phyloP scores from a whole-genome alignment of 768 basidiomycete species.

The Roridomyces roridus region DNA sequence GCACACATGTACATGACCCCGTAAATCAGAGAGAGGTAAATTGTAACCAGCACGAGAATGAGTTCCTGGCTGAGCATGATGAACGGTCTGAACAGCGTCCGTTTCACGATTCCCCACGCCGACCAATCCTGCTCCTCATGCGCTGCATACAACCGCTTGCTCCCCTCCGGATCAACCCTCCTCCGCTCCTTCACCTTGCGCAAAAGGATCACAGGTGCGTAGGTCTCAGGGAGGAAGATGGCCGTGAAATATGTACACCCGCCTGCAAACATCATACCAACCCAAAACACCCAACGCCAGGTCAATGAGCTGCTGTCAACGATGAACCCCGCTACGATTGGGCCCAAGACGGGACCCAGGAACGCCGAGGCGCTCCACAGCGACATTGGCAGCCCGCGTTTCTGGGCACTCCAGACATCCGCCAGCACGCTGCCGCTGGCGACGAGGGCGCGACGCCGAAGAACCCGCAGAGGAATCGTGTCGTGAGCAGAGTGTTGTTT shows the following conservation, averaged over 20 bases:
- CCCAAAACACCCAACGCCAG: slow-evolving; percentile 77
- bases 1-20: slow-evolving; percentile 63
- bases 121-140: slow-evolving; percentile 68
- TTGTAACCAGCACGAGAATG: slow-evolving; percentile 65
- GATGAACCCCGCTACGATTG: slow-evolving; percentile 66
- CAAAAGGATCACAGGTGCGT: slow-evolving; percentile 63
- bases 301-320: slow-evolving; percentile 49
- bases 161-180: too few relatives aligned
- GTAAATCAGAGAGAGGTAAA: slow-evolving; percentile 68
- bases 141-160: slow-evolving; percentile 59
- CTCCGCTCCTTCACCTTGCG: slow-evolving; percentile 50
- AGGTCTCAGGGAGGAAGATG: slow-evolving; percentile 68
- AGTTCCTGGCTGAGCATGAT: too few relatives aligned
- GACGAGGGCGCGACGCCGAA: too few relatives aligned
- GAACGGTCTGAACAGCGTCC: too few relatives aligned
- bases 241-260: slow-evolving; percentile 51
- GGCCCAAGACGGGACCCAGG: slow-evolving; percentile 65
- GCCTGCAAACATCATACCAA: slow-evolving; percentile 69
- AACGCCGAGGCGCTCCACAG: slow-evolving; percentile 68
- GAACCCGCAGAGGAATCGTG: slow-evolving; percentile 67
- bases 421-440: slow-evolving; percentile 66
- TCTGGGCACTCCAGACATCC: slow-evolving; percentile 60
- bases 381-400: slow-evolving; percentile 60
- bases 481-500: slow-evolving; percentile 62
- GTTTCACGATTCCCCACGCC: slow-evolving; percentile 50